Evolutionary conservation across 768 basidiomycete genomes (phyloP).

Genomic region (Russula compacta): DNA sequence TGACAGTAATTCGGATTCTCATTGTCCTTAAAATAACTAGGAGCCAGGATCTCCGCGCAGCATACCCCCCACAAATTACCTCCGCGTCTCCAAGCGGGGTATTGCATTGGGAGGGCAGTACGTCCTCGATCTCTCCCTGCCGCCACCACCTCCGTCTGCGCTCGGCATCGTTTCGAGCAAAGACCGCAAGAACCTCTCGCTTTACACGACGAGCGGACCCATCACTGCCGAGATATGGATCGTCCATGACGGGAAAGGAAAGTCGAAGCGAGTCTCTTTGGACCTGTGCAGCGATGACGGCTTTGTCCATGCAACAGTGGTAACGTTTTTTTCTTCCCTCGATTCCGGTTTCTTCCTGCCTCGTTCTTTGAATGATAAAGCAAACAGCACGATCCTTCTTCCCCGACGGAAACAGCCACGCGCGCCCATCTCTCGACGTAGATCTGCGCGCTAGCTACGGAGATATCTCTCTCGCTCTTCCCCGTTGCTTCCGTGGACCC

Average conservation of each 20-base stretch:
- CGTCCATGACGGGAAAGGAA: background rate
- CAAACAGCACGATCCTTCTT: background rate
- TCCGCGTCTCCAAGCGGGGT: background rate
- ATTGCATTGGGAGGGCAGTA: background rate
- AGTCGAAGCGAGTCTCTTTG: background rate
- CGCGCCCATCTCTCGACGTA: background rate
- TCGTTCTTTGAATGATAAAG: background rate
- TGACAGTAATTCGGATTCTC: background rate
- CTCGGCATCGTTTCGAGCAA: too few relatives aligned
- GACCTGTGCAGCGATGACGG: background rate
- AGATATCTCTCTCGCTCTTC: constrained; percentile 1
- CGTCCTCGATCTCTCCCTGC: background rate
- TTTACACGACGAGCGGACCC: background rate
- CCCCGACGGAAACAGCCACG: background rate
- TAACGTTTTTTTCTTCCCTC: background rate
- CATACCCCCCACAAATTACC: background rate
- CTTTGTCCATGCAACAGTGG: background rate
- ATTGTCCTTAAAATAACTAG: background rate
- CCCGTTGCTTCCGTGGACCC: background rate
- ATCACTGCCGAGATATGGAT: constrained; percentile 3
- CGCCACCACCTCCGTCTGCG: background rate
- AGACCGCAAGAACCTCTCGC: background rate
- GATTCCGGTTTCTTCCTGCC: background rate
- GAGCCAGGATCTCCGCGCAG: background rate
- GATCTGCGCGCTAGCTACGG: background rate